Percentiles rank a stretch among this genome's conserved stretches.
These are phyloP conservation scores for Aureobasidium sp. DNA, from an alignment of 2,329 filamentous ascomycete genomes.

Conservation along the genomic window DNA sequence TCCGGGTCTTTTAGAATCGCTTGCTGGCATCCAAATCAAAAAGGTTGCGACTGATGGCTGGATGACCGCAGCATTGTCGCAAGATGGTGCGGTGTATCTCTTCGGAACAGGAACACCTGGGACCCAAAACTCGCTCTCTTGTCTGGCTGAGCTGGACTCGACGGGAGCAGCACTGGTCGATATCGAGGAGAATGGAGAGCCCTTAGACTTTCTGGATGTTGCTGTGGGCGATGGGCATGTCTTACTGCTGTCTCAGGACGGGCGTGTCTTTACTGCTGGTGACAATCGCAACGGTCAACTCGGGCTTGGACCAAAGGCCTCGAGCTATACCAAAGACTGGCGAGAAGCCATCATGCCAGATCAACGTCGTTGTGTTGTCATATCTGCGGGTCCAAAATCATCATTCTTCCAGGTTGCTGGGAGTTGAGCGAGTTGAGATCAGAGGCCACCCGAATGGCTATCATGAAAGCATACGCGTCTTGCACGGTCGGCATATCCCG, in stretches of 20 bases:
- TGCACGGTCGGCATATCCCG: not conserved
- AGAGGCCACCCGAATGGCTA: not conserved
- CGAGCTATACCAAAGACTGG: slow-evolving; percentile 22
- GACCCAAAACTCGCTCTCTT: slow-evolving; percentile 17
- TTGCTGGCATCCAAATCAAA: slow-evolving; percentile 45
- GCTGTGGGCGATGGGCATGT: slow-evolving; percentile 52
- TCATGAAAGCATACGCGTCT: not conserved
- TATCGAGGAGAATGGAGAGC: slow-evolving; percentile 32
- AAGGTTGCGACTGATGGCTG: slow-evolving; percentile 50
- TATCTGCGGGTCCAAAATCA: slow-evolving; percentile 9
- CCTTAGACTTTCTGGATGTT: slow-evolving; percentile 45
- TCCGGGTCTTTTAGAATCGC: slow-evolving; percentile 41
- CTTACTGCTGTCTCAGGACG: slow-evolving; percentile 45
- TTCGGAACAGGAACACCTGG: slow-evolving; percentile 44
- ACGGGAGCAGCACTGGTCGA: slow-evolving; percentile 25
- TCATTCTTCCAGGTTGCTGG: not conserved
- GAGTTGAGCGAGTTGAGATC: not conserved
- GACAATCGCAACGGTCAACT: slow-evolving; percentile 53
- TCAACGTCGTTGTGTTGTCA: not conserved
- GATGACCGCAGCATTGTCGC: slow-evolving; percentile 49
- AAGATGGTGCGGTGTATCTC: slow-evolving; percentile 50
- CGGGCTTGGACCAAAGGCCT: slow-evolving; percentile 29
- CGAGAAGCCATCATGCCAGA: slow-evolving; percentile 15
- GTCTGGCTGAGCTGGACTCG: slow-evolving; percentile 18
- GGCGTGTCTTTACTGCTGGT: slow-evolving; percentile 48